phyloP scores from a whole-genome alignment of 441 rosid genomes.

The Arabidopsis hybrid region DNA sequence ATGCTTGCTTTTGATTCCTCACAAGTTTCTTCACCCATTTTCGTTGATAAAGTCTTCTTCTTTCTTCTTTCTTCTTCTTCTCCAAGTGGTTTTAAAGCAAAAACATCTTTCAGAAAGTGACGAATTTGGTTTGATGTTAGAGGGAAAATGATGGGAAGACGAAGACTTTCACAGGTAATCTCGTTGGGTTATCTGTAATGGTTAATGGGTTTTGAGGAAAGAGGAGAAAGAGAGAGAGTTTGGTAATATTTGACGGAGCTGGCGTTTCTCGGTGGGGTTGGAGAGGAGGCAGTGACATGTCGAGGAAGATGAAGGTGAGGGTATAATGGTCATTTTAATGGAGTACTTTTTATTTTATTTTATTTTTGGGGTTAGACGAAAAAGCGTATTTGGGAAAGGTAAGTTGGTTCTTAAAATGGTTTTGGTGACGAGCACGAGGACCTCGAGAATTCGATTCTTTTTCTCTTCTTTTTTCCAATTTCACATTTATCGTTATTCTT shows the following conservation, averaged over 20 bases:
- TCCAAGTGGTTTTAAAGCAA: slow-evolving; percentile 42
- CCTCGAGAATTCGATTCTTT: slow-evolving; percentile 21
- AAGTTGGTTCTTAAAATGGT: slow-evolving; percentile 36
- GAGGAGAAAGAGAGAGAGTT: slow-evolving; percentile 26
- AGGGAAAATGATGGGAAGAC: slow-evolving; percentile 30
- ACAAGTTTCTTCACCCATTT: slow-evolving; percentile 58
- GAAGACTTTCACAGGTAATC: slow-evolving; percentile 38
- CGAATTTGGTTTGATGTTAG: slow-evolving; percentile 29
- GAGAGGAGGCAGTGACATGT: slow-evolving; percentile 42
- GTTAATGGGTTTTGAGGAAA: slow-evolving; percentile 27
- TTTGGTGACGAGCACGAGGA: slow-evolving; percentile 42
- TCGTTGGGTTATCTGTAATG: slow-evolving; percentile 24
- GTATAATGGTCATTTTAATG: slow-evolving; percentile 24
- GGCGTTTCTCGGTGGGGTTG: slow-evolving; percentile 42
- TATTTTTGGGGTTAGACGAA: slow-evolving; percentile 14
- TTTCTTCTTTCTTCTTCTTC: background rate
- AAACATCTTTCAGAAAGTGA: slow-evolving; percentile 49
- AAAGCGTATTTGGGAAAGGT: slow-evolving; percentile 37
- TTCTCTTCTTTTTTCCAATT: background rate
- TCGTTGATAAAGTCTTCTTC: slow-evolving; percentile 3
- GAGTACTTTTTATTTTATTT: background rate
- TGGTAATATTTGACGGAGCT: slow-evolving; percentile 34
- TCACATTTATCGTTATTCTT: background rate
- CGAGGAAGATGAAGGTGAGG: slow-evolving; percentile 41
- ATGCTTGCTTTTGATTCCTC: slow-evolving; percentile 46